Evolutionary conservation across 179 eudicot species (phyloP).

Genomic region (Camellia oleifera): DNA sequence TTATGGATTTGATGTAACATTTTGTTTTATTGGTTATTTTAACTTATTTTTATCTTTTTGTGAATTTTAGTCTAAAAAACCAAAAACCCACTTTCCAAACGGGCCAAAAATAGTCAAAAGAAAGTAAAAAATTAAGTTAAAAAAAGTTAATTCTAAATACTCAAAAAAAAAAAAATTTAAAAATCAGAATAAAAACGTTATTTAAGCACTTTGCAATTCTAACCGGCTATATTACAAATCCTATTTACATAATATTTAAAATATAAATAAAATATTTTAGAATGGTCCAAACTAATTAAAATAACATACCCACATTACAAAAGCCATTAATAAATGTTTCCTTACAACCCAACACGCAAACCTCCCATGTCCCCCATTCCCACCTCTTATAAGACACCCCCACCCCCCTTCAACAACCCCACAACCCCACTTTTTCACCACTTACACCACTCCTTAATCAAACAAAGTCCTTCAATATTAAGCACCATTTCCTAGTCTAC

Average conservation of each 20-base stretch:
- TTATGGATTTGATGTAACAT: too few relatives aligned
- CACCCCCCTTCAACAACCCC: constrained; percentile 14
- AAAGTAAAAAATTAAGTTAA: too few relatives aligned
- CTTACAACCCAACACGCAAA: constrained; percentile 48
- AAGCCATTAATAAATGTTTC: constrained; percentile 63
- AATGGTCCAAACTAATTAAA: constrained; percentile 16
- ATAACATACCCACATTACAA: constrained; percentile 24
- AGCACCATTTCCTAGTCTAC: constrained; percentile 69
- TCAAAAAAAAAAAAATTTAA: too few relatives aligned
- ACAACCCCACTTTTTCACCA: constrained; percentile 17
- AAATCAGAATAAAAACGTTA: too few relatives aligned
- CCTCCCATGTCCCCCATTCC: constrained; percentile 49
- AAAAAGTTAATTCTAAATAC: too few relatives aligned
- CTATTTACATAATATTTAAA: background rate
- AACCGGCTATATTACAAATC: too few relatives aligned
- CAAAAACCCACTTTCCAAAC: too few relatives aligned
- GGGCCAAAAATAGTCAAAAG: too few relatives aligned
- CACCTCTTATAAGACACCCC: constrained; percentile 19
- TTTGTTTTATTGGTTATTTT: too few relatives aligned
- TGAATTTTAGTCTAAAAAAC: too few relatives aligned
- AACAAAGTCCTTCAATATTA: constrained; percentile 10
- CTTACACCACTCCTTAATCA: constrained; percentile 17
- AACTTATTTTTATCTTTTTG: too few relatives aligned
- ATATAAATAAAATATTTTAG: background rate
- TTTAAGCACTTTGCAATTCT: background rate